Base-by-base conservation (phyloP, 768 basidiomycete genomes). In the Exsudoporus frostii region DNA sequence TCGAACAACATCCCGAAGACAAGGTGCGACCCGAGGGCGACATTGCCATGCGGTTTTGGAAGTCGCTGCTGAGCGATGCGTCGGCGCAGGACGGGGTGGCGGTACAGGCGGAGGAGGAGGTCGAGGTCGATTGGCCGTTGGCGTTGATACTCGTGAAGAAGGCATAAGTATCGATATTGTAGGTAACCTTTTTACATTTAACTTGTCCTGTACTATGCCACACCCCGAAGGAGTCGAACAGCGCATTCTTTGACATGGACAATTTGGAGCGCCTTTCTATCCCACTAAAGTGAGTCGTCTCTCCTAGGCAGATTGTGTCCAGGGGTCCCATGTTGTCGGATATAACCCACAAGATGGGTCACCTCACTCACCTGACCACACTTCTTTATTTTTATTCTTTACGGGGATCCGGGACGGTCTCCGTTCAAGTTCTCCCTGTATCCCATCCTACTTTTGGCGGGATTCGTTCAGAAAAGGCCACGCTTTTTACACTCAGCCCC, bases 1-100 rank as follows among this genome's bases (percentile, higher is more conserved):
- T 83, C 47, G 85, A 88, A 56, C 63, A 64, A 6, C 77, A 83
- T 60, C 88, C 90, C 0, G 77, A 81, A 45, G 88, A 91, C 6
- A 43, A 33, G 37, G 54, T 59, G 30, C 63, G 65, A 10, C 55
- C 64, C 0, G 83, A 83, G 17, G 86, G 86, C 0, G 85, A 88
- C 63, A 77, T 92, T 27, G 79, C 80, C 1, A 71, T 78, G 64
- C 73, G 87, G 15, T 85, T 89, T 54, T 81, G 82, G 81, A 77
- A 76, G 57, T 66, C 74, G 45, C 57, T 90, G 46, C 68, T 81
- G 59, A 70, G 72, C 45, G 74, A 64, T 0, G 76, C 69, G 6
- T 68, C 63, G 44, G 69, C 65, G 29, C 60, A 55, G 51, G 59
- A 55, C 0, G 63, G 67, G 45, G 37, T 11, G 9, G 7, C 14